phyloP scores from a whole-genome alignment of 345 rosid species.

The Eucalyptus curtisii region DNA sequence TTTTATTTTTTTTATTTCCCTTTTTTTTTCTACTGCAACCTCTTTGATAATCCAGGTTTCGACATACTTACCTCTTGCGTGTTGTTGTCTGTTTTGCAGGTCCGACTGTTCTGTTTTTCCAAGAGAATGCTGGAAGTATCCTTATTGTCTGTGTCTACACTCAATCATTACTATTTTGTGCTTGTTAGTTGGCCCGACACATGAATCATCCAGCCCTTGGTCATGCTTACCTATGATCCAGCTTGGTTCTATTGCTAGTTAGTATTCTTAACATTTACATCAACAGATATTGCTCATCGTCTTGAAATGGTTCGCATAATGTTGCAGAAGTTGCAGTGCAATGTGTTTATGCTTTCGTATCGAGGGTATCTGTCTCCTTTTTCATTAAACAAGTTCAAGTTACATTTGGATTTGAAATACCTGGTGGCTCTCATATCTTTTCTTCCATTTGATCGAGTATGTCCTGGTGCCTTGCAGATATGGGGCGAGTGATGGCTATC shows the following conservation, averaged over 20 bases:
- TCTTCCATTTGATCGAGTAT: neutral
- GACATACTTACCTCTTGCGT: neutral
- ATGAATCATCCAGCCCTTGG: neutral
- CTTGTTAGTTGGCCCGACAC: neutral
- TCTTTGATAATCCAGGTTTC: neutral
- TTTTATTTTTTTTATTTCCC: neutral
- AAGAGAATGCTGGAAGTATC: conserved; percentile 99
- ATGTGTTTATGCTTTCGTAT: conserved; percentile 98
- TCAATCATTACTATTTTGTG: neutral
- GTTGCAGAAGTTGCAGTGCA: conserved; percentile 84
- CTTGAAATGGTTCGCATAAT: conserved; percentile 87
- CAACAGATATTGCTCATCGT: conserved; percentile 92
- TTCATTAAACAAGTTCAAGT: neutral
- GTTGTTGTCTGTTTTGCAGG: conserved; percentile 43
- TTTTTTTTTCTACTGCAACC: neutral
- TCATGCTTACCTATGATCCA: neutral
- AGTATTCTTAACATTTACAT: conserved; percentile 36
- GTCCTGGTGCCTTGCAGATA: conserved; percentile 36
- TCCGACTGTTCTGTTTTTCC: conserved; percentile 93
- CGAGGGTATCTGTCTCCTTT: conserved; percentile 54
- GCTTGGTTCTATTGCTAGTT: neutral
- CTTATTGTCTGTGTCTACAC: conserved; percentile 7
- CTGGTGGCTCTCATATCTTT: neutral
- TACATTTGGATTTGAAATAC: neutral
- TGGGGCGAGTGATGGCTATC: conserved; percentile 94